Base-by-base conservation (phyloP, 805 yeast genomes). In the Sugiyamaella floridensis region DNA sequence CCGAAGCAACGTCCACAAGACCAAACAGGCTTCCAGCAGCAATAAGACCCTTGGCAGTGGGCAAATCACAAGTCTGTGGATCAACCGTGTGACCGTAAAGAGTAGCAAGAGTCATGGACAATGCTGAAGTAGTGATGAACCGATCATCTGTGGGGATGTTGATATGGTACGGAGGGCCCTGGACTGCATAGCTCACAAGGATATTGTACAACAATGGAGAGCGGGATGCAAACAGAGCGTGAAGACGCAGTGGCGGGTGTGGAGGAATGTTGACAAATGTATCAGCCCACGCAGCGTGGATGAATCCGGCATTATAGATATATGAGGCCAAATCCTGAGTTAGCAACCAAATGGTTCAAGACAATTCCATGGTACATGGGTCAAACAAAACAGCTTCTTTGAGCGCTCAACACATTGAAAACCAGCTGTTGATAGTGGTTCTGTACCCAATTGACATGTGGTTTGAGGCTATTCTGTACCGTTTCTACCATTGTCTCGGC, bases 231-330 rank as follows among this genome's bases (percentile, higher is more conserved):
- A 68, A 59, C 37, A 68, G 61, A 1, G 71, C 65, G 52, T 67
- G 71, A 12, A 67, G 58, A 8, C 68, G 54, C 29, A 66, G 51
- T 9, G 58, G 59, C 2, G 66, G 63, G 45, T 60, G 58, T 19
- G 59, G 63, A 7, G 61, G 45, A 28, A 66, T 55, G 19, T 44
- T 51, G 43, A 67, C 57, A 29, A 63, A 58, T 9, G 69, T 66
- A 47, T 67, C 70, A 10, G 70, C 64, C 70, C 70, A 67, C 9
- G 68, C 69, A 10, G 64, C 68, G 52, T 65, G 67, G 19, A 63
- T 45, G 49, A 66, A 66, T 6, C 69, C 69, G 10, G 60, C 63
- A 28, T 59, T 58, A 47, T 64, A 66, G n/a, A 66, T 58, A 51
- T 64, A 64, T 1, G 63, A 51, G 9, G 56, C 42, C n/a, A 60